phyloP scores from a whole-genome alignment of 2,329 filamentous ascomycete genomes.

The Penicillium fuscoglaucum region DNA sequence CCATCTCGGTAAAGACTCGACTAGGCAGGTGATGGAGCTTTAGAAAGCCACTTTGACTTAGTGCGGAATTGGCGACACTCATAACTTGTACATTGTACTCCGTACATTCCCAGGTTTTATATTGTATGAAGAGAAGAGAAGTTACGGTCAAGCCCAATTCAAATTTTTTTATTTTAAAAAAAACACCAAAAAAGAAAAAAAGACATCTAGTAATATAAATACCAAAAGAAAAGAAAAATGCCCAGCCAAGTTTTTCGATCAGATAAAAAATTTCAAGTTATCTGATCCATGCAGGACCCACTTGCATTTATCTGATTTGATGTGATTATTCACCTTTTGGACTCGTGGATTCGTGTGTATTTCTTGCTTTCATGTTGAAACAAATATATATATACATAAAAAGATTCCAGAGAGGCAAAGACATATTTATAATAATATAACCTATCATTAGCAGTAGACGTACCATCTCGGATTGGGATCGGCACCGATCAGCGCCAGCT shows the following conservation, averaged over 20 bases:
- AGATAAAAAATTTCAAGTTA: conserved; percentile 23
- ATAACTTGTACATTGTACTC: background rate
- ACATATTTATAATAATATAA: background rate
- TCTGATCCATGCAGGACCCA: conserved; percentile 22
- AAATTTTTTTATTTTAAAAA: background rate
- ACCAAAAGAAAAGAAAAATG: background rate
- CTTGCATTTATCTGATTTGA: conserved; percentile 11
- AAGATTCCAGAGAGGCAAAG: background rate
- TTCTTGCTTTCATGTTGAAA: too few species aligned
- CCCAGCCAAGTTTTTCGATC: conserved; percentile 9
- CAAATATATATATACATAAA: background rate
- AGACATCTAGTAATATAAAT: background rate
- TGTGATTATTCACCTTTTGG: background rate
- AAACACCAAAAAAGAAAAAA: background rate
- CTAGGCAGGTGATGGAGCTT: conserved; percentile 7
- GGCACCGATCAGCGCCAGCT: background rate
- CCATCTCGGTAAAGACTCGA: conserved; percentile 7
- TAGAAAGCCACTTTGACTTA: background rate
- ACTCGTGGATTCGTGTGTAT: background rate
- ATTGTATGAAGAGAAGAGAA: background rate
- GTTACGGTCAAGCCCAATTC: background rate
- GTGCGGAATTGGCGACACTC: background rate
- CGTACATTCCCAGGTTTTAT: background rate
- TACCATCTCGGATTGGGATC: background rate
- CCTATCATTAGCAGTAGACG: background rate